Evolutionary conservation across 1,284 basidiomycete species (phyloP), one percentile per base, ranked within the genome.

Genomic region (Leccinum subrobustum): DNA sequence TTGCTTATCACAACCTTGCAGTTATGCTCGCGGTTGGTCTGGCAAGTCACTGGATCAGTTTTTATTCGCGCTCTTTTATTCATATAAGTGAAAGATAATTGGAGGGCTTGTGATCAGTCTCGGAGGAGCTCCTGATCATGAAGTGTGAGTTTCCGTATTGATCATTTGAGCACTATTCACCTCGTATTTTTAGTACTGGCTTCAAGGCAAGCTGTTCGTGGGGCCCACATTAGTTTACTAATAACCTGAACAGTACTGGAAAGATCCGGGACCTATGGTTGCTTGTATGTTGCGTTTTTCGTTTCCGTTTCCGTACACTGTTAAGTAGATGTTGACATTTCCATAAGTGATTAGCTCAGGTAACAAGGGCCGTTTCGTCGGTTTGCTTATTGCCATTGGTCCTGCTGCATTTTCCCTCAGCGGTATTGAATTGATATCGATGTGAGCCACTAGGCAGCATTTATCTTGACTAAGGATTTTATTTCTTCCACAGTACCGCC

Each of bases 381-480:
- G 80, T 14, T 83, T 93, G 67, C 75, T 91, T 58, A 79, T 77
- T 59, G 86, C 87, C 25, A 74, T 93, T 52, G 84, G 92, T 23
- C 89, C 92, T 70, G 91, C 92, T 11, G 89, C 87, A 2, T 95
- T 93, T 79, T 92, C 90, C 3, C 91, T 89, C 80, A 86, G 91
- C 69, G 91, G 89, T 31, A 89, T 93, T 77, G 93, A 95, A 69
- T 80, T 94, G 62, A 88, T 94, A 54, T 89, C 89, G 6, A 85
- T 92, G 79, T 89, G 62, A 73, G 85, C 70, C 67, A 0, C 4
- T 23, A 1, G 37, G 7, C 1, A 31, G 8, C 11, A 14, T 25
- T 9, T 42, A 16, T 18, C 39, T 18, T 35, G 5, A 29, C 14
- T 33, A 12, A 6, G 3, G 14, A 8, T 60, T 11, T 57, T 18